Base-by-base conservation (phyloP, 495 filamentous ascomycete genomes). In the Xylaria castorea region DNA sequence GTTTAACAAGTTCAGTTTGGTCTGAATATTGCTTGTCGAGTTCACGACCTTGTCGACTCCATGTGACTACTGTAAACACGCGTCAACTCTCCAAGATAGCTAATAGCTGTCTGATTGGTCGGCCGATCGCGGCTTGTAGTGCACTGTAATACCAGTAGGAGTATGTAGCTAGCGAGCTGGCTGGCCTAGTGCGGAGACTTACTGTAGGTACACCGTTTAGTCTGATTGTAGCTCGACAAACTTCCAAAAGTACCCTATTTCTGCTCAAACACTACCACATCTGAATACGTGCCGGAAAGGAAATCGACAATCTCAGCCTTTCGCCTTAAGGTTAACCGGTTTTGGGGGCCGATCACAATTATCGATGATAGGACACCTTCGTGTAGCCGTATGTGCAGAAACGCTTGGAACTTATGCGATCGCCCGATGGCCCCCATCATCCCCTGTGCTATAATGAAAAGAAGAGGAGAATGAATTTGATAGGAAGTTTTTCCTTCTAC, bases 71-170 rank as follows among this genome's bases (percentile, higher is more conserved):
- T n/a, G n/a, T n/a, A 55, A 48, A 55, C 51, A 30, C 51, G n/a
- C n/a, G 51, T 55, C 51, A 44, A 32, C 34, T 44, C 38, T 44
- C 27, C 5, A 22, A 61, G 61, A 64, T 64, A 64, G 61, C 22
- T 42, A 44, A 22, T 2, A 40, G 22, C 61, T 30, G 22, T 30
- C 22, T 44, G 38, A 64, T 64, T 64, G 61, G 61, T 30, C 44
- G 38, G 38, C 22, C 38, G 61, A 64, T 64, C n/a, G 30, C 12
- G 11, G 60, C 60, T 42, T 63, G 58, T 61, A 11, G 34, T 9
- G n/a, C 22, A 22, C 27, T 12, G 12, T n/a, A n/a, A n/a, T n/a
- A n/a, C n/a, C 14, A 32, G 27, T 18, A 22, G 7, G 20, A 6
- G 50, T 25, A 22, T 6, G 34, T 61, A 57, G 53, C 32, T 57